A percentile compares a stretch with the other conserved stretches of the same genome.
Conservation (phyloP, 345 rosid genomes). For the Kernera saxatilis region DNA sequence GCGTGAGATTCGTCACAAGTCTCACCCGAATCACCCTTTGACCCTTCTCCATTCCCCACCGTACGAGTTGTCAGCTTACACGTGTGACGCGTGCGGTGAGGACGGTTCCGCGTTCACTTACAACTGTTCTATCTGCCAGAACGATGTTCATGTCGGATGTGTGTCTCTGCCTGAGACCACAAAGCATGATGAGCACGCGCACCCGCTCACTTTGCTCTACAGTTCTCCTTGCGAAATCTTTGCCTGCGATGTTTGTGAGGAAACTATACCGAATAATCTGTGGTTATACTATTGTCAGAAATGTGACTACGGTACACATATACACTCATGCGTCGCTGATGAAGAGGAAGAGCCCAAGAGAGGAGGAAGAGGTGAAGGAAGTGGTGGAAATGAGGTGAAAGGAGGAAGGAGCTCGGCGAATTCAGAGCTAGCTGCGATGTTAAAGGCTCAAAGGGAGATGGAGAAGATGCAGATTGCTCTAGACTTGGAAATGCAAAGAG, state of each 20-base stretch:
- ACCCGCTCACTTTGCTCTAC: slow-evolving; percentile 5
- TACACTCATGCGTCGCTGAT: slow-evolving; percentile 9
- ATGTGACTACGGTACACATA: slow-evolving; percentile 21
- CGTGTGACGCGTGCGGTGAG: slow-evolving; percentile 15
- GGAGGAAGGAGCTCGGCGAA: slow-evolving; percentile 1
- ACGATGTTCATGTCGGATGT: slow-evolving; percentile 21
- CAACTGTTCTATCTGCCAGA: slow-evolving; percentile 12
- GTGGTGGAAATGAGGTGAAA: neutral
- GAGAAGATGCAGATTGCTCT: slow-evolving; percentile 20
- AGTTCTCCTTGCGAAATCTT: slow-evolving; percentile 14
- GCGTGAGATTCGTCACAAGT: slow-evolving; percentile 2
- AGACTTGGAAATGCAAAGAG: slow-evolving; percentile 22
- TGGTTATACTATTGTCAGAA: slow-evolving; percentile 24
- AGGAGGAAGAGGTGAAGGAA: neutral
- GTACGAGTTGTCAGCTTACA: neutral
- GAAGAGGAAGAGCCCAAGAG: neutral
- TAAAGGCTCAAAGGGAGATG: slow-evolving; percentile 27
- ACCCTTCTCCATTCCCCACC: slow-evolving; percentile 12
- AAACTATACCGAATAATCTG: slow-evolving; percentile 6
- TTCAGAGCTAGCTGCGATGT: slow-evolving; percentile 25
- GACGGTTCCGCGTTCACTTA: slow-evolving; percentile 21
- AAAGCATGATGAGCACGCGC: slow-evolving; percentile 12
- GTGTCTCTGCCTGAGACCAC: slow-evolving; percentile 2
- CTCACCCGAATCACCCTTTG: slow-evolving; percentile 23
- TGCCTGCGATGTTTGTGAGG: slow-evolving; percentile 9